Base-by-base conservation (phyloP, 2,329 filamentous ascomycete genomes). In the Penicillium verrucosum region DNA sequence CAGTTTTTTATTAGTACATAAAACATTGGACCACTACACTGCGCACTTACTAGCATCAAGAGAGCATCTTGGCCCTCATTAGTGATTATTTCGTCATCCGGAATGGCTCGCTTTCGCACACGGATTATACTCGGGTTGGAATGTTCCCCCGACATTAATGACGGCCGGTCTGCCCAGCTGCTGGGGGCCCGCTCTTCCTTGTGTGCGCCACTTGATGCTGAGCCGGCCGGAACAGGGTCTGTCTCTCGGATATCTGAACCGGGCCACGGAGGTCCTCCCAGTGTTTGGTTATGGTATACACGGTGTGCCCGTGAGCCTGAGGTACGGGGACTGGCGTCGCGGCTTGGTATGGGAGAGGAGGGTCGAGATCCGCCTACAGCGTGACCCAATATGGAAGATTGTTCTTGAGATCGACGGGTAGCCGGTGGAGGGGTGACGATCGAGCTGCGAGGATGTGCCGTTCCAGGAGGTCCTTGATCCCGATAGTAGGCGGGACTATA, bases 11-110 rank as follows among this genome's bases (percentile, higher is more conserved):
- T 67, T 59, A 65, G 60, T 27, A 47, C 43, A 36, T 14, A 5
- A 27, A 25, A 21, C 16, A 38, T 21, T 23, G 8, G 9, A 30
- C 9, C 16, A 21, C 38, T 47, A 3, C 21, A 38, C 18, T 27
- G 10, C 25, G 14, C 25, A 62, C 68, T 60, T 57, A 79, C 77
- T 60, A 79, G 64, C 61, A 79, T 75, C 61, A 77, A 67, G 18
- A 78, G 65, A n/a, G 77, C 76, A 71, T 78, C 76, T 56, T 77
- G 58, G 60, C 66, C 61, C 18, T 65, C 64, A 50, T 68, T 64
- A 29, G 68, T 60, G 16, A 70, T 56, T 32, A 67, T 8, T 36
- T 52, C 67, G 8, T 68, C 68, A 8, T 67, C 66, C 4, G 66
- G 57, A 23, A 67, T 63, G 37, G 59, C 59, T 59, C 68, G 67